Base-by-base conservation (phyloP, 2,329 filamentous ascomycete species). In the Fonsecaea monophora region DNA sequence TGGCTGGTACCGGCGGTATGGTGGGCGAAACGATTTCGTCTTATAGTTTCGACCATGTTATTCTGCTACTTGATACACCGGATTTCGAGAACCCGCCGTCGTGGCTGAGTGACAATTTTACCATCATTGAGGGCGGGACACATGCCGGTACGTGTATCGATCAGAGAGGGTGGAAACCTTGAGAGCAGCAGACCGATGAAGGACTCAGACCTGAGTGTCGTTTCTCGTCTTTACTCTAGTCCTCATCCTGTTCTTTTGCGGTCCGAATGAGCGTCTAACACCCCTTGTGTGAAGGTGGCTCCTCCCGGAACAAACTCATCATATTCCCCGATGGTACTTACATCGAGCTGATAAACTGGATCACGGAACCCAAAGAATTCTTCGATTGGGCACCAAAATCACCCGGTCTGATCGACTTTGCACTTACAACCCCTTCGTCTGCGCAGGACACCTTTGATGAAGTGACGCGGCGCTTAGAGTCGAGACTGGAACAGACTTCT, bases 281-380 rank as follows among this genome's bases (percentile, higher is more conserved):
- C 4, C 3, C 6, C 30, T 48, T 40, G 6, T 7, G 35, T 34
- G 12, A 58, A 72, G 70, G 68, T 54, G 68, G 70, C 45, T 71
- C 73, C 6, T 69, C 68, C 15, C 70, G 64, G 32, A 74, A 74
- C 65, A 73, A 73, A 62, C 72, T 74, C 62, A 69, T 74, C 58
- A 67, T 74, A 64, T 73, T 73, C 67, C 57, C 68, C 21, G 72
- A 74, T 61, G 72, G 73, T 18, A 73, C 73, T 15, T 73, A 72
- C 58, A 62, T 74, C 61, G 73, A 74, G 60, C 67, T 74, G n/a
- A 69, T 74, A 50, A 71, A 68, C 48, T 74, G 73, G 72, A 69
- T 72, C 54, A 53, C 53, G 12, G 62, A 67, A 37, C 71, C 70
- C 8, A 63, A 60, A 30, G 70, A 72, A 30, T 71, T 71, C 50